A percentile compares a stretch with the other conserved stretches of the same genome.
Evolutionary conservation across 2,329 filamentous ascomycete genomes (phyloP).

Genomic region (Exophiala phaeomuriformis): DNA sequence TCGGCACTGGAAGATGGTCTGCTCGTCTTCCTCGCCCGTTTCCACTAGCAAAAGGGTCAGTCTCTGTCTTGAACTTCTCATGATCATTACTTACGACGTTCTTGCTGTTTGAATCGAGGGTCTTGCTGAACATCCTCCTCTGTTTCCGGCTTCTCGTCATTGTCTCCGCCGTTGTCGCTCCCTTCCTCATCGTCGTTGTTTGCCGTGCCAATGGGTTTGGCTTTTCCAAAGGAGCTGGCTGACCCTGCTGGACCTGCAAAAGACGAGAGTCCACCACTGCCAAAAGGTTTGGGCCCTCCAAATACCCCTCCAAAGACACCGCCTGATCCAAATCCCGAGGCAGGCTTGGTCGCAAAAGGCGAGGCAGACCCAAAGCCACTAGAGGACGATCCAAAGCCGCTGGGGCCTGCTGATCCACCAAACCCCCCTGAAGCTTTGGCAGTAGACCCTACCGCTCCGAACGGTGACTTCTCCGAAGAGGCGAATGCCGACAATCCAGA

Average conservation of each 20-base stretch:
- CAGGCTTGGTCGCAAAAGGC: constrained; percentile 29
- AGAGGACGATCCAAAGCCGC: constrained; percentile 4
- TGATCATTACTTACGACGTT: constrained; percentile 45
- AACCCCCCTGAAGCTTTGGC: constrained; percentile 33
- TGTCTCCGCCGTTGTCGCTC: constrained; percentile 40
- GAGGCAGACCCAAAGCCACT: constrained; percentile 27
- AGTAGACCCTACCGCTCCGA: constrained; percentile 44
- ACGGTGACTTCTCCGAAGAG: constrained; percentile 55
- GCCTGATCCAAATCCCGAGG: constrained; percentile 36
- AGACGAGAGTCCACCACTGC: constrained; percentile 47
- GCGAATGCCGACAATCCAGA: constrained; percentile 64
- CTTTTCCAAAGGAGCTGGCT: constrained; percentile 36
- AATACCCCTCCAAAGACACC: constrained; percentile 26
- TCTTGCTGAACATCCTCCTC: constrained; percentile 45
- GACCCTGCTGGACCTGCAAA: constrained; percentile 60
- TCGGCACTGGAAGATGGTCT: constrained; percentile 65
- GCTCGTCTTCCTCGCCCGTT: constrained; percentile 80
- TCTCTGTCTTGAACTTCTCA: constrained; percentile 1
- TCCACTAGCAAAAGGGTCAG: constrained; percentile 52
- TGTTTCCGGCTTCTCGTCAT: constrained; percentile 56
- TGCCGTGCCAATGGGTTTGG: constrained; percentile 66
- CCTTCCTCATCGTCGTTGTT: constrained; percentile 50
- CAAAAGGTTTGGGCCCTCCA: constrained; percentile 28
- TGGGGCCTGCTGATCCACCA: constrained; percentile 7
- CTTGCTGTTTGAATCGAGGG: constrained; percentile 49